These are phyloP conservation scores for Chenopodium suecicum DNA, from an alignment of 148 eudicot genomes.

Conservation along the genomic window DNA sequence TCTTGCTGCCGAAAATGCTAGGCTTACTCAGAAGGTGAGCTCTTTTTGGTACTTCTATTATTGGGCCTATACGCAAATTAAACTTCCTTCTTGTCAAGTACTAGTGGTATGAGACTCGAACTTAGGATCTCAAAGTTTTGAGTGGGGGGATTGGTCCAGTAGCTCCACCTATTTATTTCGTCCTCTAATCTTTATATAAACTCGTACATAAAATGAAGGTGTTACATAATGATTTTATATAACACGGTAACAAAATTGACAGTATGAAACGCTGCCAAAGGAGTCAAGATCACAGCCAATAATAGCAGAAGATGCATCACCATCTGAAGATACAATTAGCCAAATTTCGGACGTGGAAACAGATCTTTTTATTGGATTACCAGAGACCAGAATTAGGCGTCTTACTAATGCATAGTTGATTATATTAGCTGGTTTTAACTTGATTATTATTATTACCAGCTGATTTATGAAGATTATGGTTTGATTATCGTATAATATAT, in stretches of 20 bases:
- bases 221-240: too few species aligned
- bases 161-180: too few species aligned
- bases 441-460: neutral
- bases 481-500: neutral
- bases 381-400: slow-evolving; percentile 47
- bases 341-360: slow-evolving; percentile 74
- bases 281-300: slow-evolving; percentile 29
- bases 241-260: neutral
- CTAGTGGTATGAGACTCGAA: too few species aligned
- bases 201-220: too few species aligned
- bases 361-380: slow-evolving; percentile 63
- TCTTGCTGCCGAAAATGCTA: slow-evolving; percentile 57
- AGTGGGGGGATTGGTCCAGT: too few species aligned
- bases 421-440: neutral
- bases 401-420: neutral
- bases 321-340: slow-evolving; percentile 43
- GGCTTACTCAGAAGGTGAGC: slow-evolving; percentile 49
- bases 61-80: too few species aligned
- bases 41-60: neutral
- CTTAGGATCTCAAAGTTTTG: too few species aligned
- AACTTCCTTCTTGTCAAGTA: too few species aligned
- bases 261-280: slow-evolving; percentile 22
- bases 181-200: too few species aligned
- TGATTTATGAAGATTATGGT: neutral
- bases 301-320: slow-evolving; percentile 24